Evolutionary conservation across 495 filamentous ascomycete species (phyloP).

Genomic region (Penicillium paxilli): DNA sequence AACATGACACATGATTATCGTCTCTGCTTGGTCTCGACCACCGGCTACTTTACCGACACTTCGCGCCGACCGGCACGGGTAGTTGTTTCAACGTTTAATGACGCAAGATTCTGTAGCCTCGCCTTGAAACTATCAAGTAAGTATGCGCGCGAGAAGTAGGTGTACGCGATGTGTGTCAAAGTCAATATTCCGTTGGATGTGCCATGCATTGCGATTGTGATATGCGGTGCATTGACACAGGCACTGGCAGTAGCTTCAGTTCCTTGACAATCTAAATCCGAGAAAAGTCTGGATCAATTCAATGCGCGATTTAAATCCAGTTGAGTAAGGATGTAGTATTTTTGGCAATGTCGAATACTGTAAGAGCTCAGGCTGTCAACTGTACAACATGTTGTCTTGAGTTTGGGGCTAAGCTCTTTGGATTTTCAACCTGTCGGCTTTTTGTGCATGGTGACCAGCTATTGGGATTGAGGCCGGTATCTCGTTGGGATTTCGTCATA

Average conservation of each 20-base stretch:
- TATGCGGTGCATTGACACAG: too few relatives aligned
- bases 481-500: background rate
- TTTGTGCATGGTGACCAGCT: background rate
- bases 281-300: background rate
- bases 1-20: conserved; percentile 29
- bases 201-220: background rate
- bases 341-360: background rate
- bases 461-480: background rate
- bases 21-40: conserved; percentile 17
- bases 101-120: conserved; percentile 5
- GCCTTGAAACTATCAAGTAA: background rate
- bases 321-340: background rate
- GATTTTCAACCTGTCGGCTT: conserved; percentile 6
- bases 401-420: conserved; percentile 6
- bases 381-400: conserved; percentile 1
- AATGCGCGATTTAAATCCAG: background rate
- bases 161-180: background rate
- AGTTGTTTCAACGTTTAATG: conserved; percentile 8
- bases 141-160: conserved; percentile 1
- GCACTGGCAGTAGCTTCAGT: background rate
- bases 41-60: background rate
- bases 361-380: conserved; percentile 4
- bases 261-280: background rate
- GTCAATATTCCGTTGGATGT: background rate
- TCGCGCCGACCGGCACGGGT: background rate